Base-by-base conservation (phyloP, 306 rosid species). In the Carpinus fangiana region DNA sequence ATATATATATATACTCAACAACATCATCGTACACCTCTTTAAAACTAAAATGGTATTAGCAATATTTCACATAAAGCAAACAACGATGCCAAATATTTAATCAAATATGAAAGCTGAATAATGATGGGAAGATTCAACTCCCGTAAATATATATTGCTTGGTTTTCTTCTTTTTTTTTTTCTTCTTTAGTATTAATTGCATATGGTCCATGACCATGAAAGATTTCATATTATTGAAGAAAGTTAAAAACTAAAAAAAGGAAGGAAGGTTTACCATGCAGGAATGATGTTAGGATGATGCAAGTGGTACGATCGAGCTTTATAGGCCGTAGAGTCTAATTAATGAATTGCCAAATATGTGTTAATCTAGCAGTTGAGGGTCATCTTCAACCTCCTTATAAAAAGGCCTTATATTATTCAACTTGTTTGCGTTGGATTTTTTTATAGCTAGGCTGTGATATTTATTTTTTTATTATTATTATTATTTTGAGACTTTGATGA, bases 181-280 rank as follows among this genome's bases (percentile, higher is more conserved):
- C 43, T 8, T 75, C 67, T 53, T 76, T 8, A 76, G 8, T 75
- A 73, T 53, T 80, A 13, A 80, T 80, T 59, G 76, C 73, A 43
- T 70, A 28, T 81, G 88, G 83, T 79, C 84, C 79, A 81, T 73
- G 86, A 80, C 45, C 82, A 61, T 60, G 67, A 75, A 52, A 43
- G 67, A 9, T 23, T 50, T 50, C 20, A 66, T 70, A 79, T 69
- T 64, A 71, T n/a, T 57, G 76, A 67, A 85, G 76, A 68, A 16
- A 68, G 2, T n/a, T n/a, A n/a, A n/a, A n/a, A n/a, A n/a, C n/a
- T n/a, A n/a, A n/a, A n/a, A n/a, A n/a, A n/a, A n/a, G n/a, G n/a
- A n/a, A 8, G 38, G 31, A 54, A 20, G 70, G 31, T 43, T 54
- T 79, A 80, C 64, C 52, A 70, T 14, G 41, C 72, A 85, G 70